Conservation (phyloP, 2,329 filamentous ascomycete genomes). For the Juglanconis sp. region DNA sequence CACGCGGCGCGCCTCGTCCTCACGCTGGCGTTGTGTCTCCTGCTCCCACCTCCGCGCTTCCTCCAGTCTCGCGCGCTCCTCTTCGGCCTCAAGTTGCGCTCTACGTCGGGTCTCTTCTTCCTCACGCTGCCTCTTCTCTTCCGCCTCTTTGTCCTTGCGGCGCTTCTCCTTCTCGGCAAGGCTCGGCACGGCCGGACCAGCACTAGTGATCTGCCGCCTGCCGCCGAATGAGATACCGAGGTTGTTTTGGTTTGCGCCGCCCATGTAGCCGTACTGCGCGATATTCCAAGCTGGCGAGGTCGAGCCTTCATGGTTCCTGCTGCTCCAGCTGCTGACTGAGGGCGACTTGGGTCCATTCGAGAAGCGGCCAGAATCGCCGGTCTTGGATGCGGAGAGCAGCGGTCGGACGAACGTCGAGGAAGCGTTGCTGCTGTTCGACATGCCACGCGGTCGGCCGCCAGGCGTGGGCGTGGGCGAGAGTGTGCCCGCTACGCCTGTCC, state of each 20-base stretch:
- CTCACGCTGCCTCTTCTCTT: conserved; percentile 59
- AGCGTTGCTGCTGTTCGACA: conserved; percentile 57
- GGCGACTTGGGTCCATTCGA: conserved; percentile 45
- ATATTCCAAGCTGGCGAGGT: conserved; percentile 97
- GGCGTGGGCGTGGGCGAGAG: conserved; percentile 45
- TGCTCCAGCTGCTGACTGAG: conserved; percentile 86
- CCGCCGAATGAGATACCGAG: conserved; percentile 90
- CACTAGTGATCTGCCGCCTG: conserved; percentile 85
- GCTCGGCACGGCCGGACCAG: conserved; percentile 74
- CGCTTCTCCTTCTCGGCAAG: conserved; percentile 78
- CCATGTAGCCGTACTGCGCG: conserved; percentile 97
- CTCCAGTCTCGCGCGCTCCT: conserved; percentile 57
- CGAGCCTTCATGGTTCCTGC: conserved; percentile 71
- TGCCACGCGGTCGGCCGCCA: conserved; percentile 41
- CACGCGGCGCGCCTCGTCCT: conserved; percentile 57
- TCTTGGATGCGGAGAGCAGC: conserved; percentile 44
- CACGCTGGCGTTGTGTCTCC: conserved; percentile 57
- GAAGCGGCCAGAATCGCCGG: conserved; percentile 55
- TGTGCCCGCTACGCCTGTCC: conserved; percentile 45
- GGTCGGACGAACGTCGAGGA: conserved; percentile 46
- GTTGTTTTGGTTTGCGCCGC: conserved; percentile 92
- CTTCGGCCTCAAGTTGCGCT: conserved; percentile 53
- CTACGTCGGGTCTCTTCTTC: conserved; percentile 47
- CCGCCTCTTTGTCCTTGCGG: conserved; percentile 53
- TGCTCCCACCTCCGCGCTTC: conserved; percentile 68